These are phyloP conservation scores for Magnaporthiopsis incrustans DNA, from an alignment of 2,329 filamentous ascomycete genomes.

Conservation along the genomic window DNA sequence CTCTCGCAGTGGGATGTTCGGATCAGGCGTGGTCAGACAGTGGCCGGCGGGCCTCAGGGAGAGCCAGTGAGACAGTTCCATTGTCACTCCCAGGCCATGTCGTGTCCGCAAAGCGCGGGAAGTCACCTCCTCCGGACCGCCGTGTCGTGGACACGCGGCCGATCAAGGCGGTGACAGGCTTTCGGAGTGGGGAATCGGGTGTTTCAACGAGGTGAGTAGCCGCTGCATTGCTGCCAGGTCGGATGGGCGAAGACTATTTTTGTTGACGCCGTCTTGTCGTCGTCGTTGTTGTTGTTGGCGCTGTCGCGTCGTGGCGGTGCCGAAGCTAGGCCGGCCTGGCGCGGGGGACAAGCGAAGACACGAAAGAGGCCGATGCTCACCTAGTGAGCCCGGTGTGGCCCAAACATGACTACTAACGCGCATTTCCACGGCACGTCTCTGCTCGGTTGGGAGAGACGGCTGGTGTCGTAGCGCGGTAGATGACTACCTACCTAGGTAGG, in stretches of 20 bases:
- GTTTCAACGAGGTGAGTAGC: background rate
- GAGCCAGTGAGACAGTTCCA: background rate
- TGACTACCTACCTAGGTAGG: too few species aligned
- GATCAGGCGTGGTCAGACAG: too few species aligned
- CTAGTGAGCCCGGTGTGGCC: background rate
- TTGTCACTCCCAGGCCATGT: background rate
- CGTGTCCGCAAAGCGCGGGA: background rate
- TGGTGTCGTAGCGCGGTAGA: background rate
- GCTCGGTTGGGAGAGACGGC: background rate
- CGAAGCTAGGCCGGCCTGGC: background rate
- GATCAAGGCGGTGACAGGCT: background rate
- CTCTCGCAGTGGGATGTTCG: too few species aligned
- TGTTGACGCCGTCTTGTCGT: background rate
- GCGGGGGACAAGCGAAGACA: background rate
- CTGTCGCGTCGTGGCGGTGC: background rate
- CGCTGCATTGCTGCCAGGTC: background rate
- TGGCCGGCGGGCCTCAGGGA: background rate
- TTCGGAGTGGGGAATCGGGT: background rate
- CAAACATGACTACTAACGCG: background rate
- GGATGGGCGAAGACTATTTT: background rate
- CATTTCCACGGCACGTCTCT: background rate
- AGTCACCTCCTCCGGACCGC: too few species aligned
- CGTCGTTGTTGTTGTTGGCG: background rate
- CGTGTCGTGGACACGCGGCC: background rate
- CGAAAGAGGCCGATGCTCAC: background rate